These are phyloP conservation scores for Infundibulicybe gibba DNA, from an alignment of 768 basidiomycete genomes.

Conservation along the genomic window DNA sequence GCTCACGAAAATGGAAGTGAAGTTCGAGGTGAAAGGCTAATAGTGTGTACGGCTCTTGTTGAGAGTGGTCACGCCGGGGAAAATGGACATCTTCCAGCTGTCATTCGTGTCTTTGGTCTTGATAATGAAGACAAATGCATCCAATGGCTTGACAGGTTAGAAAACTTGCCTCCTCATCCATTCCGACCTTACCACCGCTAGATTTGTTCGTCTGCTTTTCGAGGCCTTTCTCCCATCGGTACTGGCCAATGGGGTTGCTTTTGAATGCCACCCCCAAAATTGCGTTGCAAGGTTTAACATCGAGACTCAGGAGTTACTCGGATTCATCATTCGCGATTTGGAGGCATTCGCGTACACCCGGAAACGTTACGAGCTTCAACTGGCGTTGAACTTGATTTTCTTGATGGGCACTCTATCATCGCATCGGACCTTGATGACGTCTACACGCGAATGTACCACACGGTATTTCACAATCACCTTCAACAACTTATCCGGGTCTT, in stretches of 20 bases:
- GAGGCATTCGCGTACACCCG: slow-evolving; percentile 50
- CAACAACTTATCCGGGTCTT: slow-evolving; percentile 58
- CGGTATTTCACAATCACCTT: slow-evolving; percentile 55
- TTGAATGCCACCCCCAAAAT: slow-evolving; percentile 61
- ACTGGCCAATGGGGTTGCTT: slow-evolving; percentile 52
- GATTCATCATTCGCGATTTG: slow-evolving; percentile 57
- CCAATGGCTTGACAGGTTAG: slow-evolving; percentile 48
- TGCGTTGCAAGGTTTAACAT: slow-evolving; percentile 52
- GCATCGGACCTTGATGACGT: slow-evolving; percentile 50
- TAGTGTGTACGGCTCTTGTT: slow-evolving; percentile 55
- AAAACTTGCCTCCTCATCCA: slow-evolving; percentile 1
- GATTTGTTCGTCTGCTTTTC: slow-evolving; percentile 47
- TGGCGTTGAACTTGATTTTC: slow-evolving; percentile 44
- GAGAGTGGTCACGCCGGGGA: slow-evolving; percentile 49
- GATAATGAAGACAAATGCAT: slow-evolving; percentile 47
- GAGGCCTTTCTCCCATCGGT: slow-evolving; percentile 54
- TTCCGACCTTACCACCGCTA: slow-evolving; percentile 12
- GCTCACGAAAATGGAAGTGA: slow-evolving; percentile 46
- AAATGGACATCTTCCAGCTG: slow-evolving; percentile 40
- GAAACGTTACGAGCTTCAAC: slow-evolving; percentile 47
- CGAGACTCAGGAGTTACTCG: slow-evolving; percentile 42
- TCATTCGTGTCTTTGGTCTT: slow-evolving; percentile 47
- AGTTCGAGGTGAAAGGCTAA: slow-evolving; percentile 43
- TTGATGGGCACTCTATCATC: slow-evolving; percentile 46
- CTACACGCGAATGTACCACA: slow-evolving; percentile 55